Conservation (phyloP, 768 basidiomycete genomes). For the Chalciporus piperatus region DNA sequence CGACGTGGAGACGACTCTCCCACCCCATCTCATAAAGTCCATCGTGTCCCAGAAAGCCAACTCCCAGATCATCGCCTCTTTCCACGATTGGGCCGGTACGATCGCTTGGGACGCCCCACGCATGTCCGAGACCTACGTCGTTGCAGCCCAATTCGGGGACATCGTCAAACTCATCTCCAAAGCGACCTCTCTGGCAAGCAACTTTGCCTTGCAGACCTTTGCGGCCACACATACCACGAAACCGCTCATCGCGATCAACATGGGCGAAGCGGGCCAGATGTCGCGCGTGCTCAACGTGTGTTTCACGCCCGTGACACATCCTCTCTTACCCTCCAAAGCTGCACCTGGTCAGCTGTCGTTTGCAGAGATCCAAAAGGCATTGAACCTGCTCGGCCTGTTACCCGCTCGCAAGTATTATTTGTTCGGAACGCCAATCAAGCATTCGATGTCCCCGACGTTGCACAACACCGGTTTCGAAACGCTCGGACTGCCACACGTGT, state of each 20-base stretch:
- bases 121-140: conserved; percentile 66
- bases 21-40: conserved; percentile 56
- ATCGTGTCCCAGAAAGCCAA: conserved; percentile 61
- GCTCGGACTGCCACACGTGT: conserved; percentile 82
- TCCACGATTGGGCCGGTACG: conserved; percentile 90
- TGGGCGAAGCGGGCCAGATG: conserved; percentile 85
- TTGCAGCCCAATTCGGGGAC: conserved; percentile 71
- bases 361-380: conserved; percentile 77
- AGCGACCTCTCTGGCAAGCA: conserved; percentile 71
- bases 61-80: conserved; percentile 86
- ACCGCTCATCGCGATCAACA: conserved; percentile 93
- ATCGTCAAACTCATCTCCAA: conserved; percentile 92
- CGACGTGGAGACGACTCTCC: conserved; percentile 84
- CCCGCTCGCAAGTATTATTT: conserved; percentile 77
- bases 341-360: conserved; percentile 94
- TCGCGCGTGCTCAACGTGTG: conserved; percentile 84
- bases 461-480: conserved; percentile 86
- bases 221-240: conserved; percentile 57
- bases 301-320: conserved; percentile 90
- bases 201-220: conserved; percentile 76
- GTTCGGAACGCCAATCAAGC: conserved; percentile 84
- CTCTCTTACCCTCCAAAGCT: conserved; percentile 77
- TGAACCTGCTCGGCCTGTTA: conserved; percentile 77
- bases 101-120: conserved; percentile 74
- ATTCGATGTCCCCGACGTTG: conserved; percentile 89